A percentile compares a stretch with the other conserved stretches of the same genome.
Evolutionary conservation across 164 flowering plant species (phyloP).

Genomic region (Brasenia schreberi): DNA sequence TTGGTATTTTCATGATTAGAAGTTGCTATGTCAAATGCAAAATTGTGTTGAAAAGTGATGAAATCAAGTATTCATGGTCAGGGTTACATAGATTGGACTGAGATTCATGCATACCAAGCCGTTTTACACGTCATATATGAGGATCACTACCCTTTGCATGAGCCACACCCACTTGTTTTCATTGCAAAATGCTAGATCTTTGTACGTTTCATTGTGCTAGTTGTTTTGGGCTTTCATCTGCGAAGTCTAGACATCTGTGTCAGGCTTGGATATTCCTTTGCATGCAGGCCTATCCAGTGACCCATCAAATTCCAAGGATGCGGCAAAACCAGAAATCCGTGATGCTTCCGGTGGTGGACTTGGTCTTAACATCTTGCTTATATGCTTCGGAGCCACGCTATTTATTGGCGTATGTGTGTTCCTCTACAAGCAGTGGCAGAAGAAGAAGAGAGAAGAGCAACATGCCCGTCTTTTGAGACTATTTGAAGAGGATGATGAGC

Average conservation of each 20-base stretch:
- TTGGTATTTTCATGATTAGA: no score
- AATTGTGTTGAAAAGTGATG: no score
- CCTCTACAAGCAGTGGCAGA: constrained; percentile 68
- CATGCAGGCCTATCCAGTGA: constrained; percentile 41
- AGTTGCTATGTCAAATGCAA: no score
- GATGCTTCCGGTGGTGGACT: constrained; percentile 16
- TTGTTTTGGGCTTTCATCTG: neutral
- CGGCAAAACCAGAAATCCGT: constrained; percentile 12
- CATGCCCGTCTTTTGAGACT: constrained; percentile 79
- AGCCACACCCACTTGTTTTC: no score
- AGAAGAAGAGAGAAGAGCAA: constrained; percentile 81
- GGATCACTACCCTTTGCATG: no score
- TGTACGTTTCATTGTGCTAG: no score
- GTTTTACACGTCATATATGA: no score
- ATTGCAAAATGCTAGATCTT: no score
- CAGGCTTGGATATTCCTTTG: neutral
- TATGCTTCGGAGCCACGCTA: constrained; percentile 31
- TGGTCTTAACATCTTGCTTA: constrained; percentile 30
- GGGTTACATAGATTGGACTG: no score
- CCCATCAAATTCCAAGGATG: constrained; percentile 28
- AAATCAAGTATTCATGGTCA: no score
- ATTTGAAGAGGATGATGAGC: constrained; percentile 92
- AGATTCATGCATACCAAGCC: no score
- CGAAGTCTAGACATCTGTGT: neutral
- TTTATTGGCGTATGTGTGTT: constrained; percentile 29